These are phyloP conservation scores for Grammothele lineata DNA, from an alignment of 768 basidiomycete genomes.

Conservation along the genomic window DNA sequence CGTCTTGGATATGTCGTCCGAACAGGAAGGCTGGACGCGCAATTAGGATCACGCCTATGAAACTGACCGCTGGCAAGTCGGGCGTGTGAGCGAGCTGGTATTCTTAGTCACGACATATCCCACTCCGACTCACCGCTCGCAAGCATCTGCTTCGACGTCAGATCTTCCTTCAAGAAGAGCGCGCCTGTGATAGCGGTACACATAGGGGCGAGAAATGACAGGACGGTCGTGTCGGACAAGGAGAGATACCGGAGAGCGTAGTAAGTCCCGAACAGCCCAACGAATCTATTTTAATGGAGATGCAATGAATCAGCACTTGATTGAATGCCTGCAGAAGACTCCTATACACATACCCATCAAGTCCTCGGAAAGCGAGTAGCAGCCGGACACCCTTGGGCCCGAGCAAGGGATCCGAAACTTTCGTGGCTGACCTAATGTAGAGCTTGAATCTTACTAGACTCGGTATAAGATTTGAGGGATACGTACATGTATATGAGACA, in stretches of 20 bases:
- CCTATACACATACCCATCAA: conserved; percentile 51
- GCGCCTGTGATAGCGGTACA: conserved; percentile 59
- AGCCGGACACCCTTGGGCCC: conserved; percentile 67
- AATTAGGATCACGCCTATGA: conserved; percentile 76
- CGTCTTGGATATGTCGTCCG: conserved; percentile 6
- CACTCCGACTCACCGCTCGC: conserved; percentile 40
- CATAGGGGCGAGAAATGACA: conserved; percentile 73
- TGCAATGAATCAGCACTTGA: neutral
- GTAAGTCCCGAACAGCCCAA: conserved; percentile 64
- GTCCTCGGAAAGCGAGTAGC: conserved; percentile 53
- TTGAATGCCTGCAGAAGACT: neutral
- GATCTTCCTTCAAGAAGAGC: conserved; percentile 57
- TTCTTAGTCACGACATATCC: too few species aligned
- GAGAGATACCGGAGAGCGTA: conserved; percentile 72
- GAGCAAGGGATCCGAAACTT: conserved; percentile 52
- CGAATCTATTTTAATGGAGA: conserved; percentile 45
- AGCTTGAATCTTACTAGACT: neutral
- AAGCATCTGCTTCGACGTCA: conserved; percentile 49
- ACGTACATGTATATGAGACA: conserved; percentile 49
- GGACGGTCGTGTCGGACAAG: conserved; percentile 71
- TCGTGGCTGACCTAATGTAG: conserved; percentile 29
- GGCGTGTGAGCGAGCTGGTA: neutral
- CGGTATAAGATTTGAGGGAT: too few species aligned
- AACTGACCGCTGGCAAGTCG: conserved; percentile 45
- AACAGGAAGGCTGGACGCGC: conserved; percentile 77